phyloP scores from a whole-genome alignment of 768 basidiomycete genomes.

The Podaxis sp. region DNA sequence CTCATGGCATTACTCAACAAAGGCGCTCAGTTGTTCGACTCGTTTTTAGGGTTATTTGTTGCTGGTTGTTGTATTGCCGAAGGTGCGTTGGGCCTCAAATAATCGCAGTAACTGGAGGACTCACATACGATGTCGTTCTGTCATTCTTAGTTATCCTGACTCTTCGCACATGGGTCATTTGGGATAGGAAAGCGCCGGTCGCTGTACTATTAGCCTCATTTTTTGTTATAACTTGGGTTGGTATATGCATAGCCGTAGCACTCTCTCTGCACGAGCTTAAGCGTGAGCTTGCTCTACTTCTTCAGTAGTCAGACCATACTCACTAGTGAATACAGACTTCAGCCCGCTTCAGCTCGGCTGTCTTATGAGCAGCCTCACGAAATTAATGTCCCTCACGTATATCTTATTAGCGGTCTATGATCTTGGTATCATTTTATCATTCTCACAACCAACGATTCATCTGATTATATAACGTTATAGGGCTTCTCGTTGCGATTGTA shows the following conservation, averaged over 20 bases:
- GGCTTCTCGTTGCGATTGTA: not conserved
- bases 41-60: not conserved
- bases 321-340: not conserved
- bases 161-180: slow-evolving; percentile 9
- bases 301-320: too few relatives aligned
- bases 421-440: not conserved
- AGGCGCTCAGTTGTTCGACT: not conserved
- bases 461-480: not conserved
- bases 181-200: not conserved
- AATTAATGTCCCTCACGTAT: not conserved
- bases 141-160: slow-evolving; percentile 2
- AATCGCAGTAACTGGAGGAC: not conserved
- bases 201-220: not conserved
- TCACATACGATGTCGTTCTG: not conserved
- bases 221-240: not conserved
- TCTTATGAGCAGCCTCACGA: not conserved
- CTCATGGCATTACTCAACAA: not conserved
- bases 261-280: not conserved
- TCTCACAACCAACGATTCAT: not conserved
- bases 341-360: not conserved
- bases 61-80: not conserved
- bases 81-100: not conserved
- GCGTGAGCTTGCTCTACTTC: not conserved
- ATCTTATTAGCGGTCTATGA: not conserved
- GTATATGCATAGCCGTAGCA: not conserved